Base-by-base conservation (phyloP, 257 asterid genomes). In the Linderniella brevidens region DNA sequence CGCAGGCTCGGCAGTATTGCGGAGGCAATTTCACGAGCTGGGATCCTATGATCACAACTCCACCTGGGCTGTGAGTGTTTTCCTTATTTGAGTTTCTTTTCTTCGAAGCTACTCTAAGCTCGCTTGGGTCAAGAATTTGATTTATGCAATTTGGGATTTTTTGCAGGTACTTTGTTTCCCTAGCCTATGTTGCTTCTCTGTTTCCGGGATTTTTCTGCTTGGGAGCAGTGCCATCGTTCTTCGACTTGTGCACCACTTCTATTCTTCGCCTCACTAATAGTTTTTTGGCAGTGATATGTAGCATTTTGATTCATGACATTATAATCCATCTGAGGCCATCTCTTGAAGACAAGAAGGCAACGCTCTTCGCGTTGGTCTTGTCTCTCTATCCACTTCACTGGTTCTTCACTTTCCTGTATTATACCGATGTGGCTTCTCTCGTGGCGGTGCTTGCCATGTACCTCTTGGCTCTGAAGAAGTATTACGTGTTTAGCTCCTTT, bases 21-120 rank as follows among this genome's bases (percentile, higher is more conserved):
- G 64, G 66, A 18, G 92, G 83, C 52, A 74, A 79, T 69, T 90
- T 90, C 69, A 65, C 65, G 49, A 84, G 78, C 17, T 90, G 98
- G 98, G 93, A 90, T 74, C 94, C 96, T 44, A 84, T 78, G 94
- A 90, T 90, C 76, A 90, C 98, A 47, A 84, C 98, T 40, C 98
- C 96, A 38, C 96, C 96, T 68, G 98, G 96, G 52, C 47, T 90
- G 98, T 90, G 49, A 71, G 95, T 78, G 43, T 18, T 52, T 13
- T 8, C 17, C 48, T 13, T 9, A 5, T 7, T 17, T 55, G 42
- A 37, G 20, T 13, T 29, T 12, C 36, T 3, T 37, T 35, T 43
- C 11, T 37, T 61, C 50, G 32, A 25, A 25, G 32, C 6, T 6
- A 25, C 3, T 25, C 6, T 25, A 25, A 6, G 32, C 32, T n/a